Evolutionary conservation across 371 early-diverging fungal genomes (phyloP).

Genomic region (Choanephora cucurbitarum): DNA sequence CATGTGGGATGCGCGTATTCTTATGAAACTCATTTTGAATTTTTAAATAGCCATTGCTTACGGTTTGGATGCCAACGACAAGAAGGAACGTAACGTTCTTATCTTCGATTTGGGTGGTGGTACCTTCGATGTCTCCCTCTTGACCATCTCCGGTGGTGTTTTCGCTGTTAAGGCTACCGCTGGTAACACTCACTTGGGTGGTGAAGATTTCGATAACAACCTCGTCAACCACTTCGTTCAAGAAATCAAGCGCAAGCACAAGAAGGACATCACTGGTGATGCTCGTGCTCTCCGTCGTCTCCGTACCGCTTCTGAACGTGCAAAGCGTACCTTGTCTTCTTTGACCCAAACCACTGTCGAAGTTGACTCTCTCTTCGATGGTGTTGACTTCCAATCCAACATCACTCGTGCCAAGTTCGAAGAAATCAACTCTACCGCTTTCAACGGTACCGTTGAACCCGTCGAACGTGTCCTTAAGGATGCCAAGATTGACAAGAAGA

Average conservation of each 20-base stretch:
- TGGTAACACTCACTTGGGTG: slow-evolving; percentile 95
- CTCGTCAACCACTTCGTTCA: slow-evolving; percentile 81
- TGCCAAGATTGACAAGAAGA: slow-evolving; percentile 90
- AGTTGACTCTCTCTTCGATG: slow-evolving; percentile 90
- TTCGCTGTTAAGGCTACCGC: slow-evolving; percentile 93
- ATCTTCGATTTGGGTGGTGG: slow-evolving; percentile 94
- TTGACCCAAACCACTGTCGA: slow-evolving; percentile 83
- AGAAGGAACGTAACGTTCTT: slow-evolving; percentile 79
- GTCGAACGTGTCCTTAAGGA: slow-evolving; percentile 85
- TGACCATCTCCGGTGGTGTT: slow-evolving; percentile 84
- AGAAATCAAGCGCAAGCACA: slow-evolving; percentile 83
- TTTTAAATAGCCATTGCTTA: slow-evolving; percentile 73
- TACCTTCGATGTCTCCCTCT: slow-evolving; percentile 92
- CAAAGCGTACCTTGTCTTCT: slow-evolving; percentile 94
- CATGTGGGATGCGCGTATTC: no score
- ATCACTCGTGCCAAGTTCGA: slow-evolving; percentile 95
- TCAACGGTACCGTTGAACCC: slow-evolving; percentile 81
- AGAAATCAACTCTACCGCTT: slow-evolving; percentile 86
- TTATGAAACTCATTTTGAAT: no score
- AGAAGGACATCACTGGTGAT: slow-evolving; percentile 79
- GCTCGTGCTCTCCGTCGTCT: slow-evolving; percentile 90
- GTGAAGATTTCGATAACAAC: slow-evolving; percentile 95
- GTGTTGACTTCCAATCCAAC: slow-evolving; percentile 83
- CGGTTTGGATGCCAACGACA: slow-evolving; percentile 74
- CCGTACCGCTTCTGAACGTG: slow-evolving; percentile 93